phyloP scores from a whole-genome alignment of 202 grass and related monocot genomes.

The Schoenoplectus tabernaemontani region DNA sequence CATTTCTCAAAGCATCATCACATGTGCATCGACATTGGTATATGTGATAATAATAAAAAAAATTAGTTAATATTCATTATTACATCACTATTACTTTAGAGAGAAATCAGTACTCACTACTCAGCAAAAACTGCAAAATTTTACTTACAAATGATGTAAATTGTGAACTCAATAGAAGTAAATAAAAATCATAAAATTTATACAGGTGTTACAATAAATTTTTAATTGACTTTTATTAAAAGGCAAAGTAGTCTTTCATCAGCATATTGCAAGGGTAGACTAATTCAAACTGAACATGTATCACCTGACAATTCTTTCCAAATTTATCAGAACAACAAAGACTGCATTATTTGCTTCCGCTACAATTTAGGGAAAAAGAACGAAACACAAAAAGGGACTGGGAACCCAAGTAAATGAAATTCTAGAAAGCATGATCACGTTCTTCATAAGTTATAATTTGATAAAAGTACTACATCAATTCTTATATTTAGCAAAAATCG shows the following conservation, averaged over 20 bases:
- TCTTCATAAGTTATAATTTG: neutral
- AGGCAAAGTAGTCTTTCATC: neutral
- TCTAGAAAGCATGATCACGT: neutral
- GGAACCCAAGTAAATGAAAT: neutral
- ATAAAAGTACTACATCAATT: neutral
- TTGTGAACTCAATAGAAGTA: neutral
- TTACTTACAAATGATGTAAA: neutral
- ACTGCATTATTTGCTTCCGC: neutral
- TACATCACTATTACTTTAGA: neutral
- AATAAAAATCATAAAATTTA: neutral
- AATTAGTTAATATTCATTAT: neutral
- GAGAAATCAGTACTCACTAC: neutral
- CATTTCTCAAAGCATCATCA: neutral
- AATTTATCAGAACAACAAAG: neutral
- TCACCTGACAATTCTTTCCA: neutral
- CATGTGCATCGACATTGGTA: neutral
- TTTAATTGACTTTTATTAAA: neutral
- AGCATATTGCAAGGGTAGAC: neutral
- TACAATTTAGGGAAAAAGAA: neutral
- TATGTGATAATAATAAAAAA: neutral
- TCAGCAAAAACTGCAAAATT: neutral
- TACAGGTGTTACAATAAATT: neutral
- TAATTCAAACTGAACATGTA: neutral
- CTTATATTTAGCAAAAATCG: neutral
- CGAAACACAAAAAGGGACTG: neutral